phyloP scores from a whole-genome alignment of 2,329 filamentous ascomycete species.

The Macroventuria anomochaeta region DNA sequence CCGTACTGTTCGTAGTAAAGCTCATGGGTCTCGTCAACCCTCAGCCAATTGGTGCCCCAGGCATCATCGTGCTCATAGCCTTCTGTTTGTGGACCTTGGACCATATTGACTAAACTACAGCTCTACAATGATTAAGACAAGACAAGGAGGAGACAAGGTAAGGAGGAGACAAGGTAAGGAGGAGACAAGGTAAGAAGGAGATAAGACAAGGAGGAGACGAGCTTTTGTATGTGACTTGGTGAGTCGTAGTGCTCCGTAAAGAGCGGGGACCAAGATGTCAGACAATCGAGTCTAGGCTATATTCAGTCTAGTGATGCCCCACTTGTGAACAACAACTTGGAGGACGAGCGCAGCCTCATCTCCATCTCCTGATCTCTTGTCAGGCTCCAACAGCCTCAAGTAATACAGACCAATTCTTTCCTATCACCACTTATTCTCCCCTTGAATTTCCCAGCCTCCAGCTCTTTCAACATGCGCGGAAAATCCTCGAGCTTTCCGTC shows the following conservation, averaged over 20 bases:
- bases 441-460: slow-evolving; percentile 26
- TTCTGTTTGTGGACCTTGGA: slow-evolving; percentile 18
- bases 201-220: neutral
- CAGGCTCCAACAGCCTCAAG: neutral
- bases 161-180: neutral
- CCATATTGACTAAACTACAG: slow-evolving; percentile 10
- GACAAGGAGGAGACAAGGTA: neutral
- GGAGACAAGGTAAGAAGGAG: neutral
- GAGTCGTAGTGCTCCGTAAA: slow-evolving; percentile 3
- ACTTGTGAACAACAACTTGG: slow-evolving; percentile 11
- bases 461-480: slow-evolving; percentile 22
- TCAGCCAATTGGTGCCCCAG: slow-evolving; percentile 43
- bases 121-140: too few species aligned
- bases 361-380: neutral
- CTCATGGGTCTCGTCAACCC: slow-evolving; percentile 45
- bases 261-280: slow-evolving; percentile 1
- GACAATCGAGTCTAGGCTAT: neutral
- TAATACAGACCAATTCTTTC: neutral
- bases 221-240: slow-evolving; percentile 3
- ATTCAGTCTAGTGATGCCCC: neutral
- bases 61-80: slow-evolving; percentile 45
- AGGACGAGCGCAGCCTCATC: neutral
- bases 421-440: slow-evolving; percentile 18
- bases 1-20: slow-evolving; percentile 52
- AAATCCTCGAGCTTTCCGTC: slow-evolving; percentile 28